phyloP scores from a whole-genome alignment of 306 rosid genomes.

The Cajanus cajan region DNA sequence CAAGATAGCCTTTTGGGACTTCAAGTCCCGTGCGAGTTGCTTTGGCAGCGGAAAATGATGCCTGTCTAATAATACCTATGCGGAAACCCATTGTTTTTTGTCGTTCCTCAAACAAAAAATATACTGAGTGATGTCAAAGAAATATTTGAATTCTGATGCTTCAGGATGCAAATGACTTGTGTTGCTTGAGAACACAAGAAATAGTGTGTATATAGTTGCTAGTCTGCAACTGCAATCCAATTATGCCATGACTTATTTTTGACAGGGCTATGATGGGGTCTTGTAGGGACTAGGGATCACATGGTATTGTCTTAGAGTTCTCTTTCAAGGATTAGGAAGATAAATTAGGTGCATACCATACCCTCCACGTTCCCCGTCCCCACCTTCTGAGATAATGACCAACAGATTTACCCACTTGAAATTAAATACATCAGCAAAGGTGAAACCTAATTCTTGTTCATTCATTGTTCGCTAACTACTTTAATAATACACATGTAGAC shows the following conservation, averaged over 20 bases:
- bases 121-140: background rate
- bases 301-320: conserved; percentile 9
- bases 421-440: background rate
- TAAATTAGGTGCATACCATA: background rate
- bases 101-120: background rate
- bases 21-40: conserved; percentile 5
- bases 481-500: background rate
- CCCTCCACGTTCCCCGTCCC: no score
- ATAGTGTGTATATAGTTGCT: conserved; percentile 16
- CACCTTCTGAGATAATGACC: background rate
- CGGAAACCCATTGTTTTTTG: conserved; percentile 33
- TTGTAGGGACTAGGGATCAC: conserved; percentile 1
- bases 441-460: background rate
- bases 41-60: conserved; percentile 1
- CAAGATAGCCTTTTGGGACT: conserved; percentile 39
- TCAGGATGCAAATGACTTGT: background rate
- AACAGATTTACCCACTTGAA: background rate
- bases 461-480: background rate
- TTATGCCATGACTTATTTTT: background rate
- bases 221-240: background rate
- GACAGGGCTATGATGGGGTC: background rate
- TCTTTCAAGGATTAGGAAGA: conserved; percentile 3
- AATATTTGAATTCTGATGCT: background rate
- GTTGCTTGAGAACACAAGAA: background rate
- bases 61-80: background rate